Conservation (phyloP, 495 filamentous ascomycete genomes). For the Apodospora peruviana region DNA sequence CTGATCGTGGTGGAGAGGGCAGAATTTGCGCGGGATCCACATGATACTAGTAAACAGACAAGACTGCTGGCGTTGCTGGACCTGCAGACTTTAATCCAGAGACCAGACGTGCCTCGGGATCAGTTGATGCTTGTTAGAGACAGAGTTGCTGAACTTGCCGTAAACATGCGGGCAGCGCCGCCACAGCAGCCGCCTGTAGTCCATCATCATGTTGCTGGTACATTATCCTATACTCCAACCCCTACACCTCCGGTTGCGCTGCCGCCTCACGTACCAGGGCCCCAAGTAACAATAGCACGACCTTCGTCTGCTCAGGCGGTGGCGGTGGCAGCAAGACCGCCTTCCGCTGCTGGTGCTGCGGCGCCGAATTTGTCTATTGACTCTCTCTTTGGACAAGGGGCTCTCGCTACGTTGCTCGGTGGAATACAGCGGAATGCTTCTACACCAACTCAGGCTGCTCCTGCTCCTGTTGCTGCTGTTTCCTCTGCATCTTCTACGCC, state of each 20-base stretch:
- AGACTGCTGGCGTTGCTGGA: slow-evolving; percentile 82
- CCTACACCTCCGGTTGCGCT: slow-evolving; percentile 23
- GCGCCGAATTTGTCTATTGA: slow-evolving; percentile 47
- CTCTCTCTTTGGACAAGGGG: slow-evolving; percentile 47
- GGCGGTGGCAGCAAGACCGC: slow-evolving; percentile 28
- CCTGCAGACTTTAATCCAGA: slow-evolving; percentile 73
- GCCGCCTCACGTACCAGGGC: slow-evolving; percentile 16
- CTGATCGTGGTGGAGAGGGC: slow-evolving; percentile 64
- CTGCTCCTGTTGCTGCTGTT: slow-evolving; percentile 41
- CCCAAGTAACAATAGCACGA: slow-evolving; percentile 21
- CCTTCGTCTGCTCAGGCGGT: slow-evolving; percentile 19
- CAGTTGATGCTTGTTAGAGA: slow-evolving; percentile 75
- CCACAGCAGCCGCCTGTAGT: slow-evolving; percentile 20
- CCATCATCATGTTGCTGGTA: slow-evolving; percentile 15
- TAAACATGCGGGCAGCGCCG: slow-evolving; percentile 43
- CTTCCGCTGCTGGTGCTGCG: slow-evolving; percentile 19
- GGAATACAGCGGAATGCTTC: too few relatives aligned
- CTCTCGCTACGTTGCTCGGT: slow-evolving; percentile 43
- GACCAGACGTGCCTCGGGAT: slow-evolving; percentile 70
- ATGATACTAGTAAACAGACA: slow-evolving; percentile 66
- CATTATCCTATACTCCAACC: slow-evolving; percentile 18
- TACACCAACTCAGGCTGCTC: slow-evolving; percentile 36
- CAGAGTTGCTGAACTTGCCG: slow-evolving; percentile 67
- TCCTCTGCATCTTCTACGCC: slow-evolving; percentile 32
- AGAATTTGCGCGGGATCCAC: slow-evolving; percentile 66